Conservation (phyloP, 768 basidiomycete genomes). For the Astraeus odoratus region DNA sequence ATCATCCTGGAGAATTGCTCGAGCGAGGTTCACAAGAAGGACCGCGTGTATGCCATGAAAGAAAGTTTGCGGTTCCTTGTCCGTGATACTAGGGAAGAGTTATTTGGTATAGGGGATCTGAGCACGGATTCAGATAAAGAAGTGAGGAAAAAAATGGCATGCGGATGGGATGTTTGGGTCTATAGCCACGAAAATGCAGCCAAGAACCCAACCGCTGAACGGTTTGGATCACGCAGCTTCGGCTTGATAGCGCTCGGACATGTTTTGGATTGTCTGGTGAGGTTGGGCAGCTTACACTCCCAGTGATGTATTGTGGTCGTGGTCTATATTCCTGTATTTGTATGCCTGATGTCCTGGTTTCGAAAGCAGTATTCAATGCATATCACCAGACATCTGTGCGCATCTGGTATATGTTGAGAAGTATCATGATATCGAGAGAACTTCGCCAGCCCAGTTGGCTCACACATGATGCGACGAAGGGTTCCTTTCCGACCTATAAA, state of each 20-base stretch:
- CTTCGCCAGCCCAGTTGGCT: no score
- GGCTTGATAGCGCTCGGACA: conserved; percentile 55
- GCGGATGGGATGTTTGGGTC: conserved; percentile 63
- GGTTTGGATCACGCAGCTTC: conserved; percentile 58
- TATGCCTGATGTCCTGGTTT: no score
- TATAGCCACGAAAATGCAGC: conserved; percentile 37
- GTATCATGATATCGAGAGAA: no score
- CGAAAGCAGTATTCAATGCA: no score
- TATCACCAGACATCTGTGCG: no score
- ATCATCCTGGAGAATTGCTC: conserved; percentile 67
- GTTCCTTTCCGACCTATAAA: no score
- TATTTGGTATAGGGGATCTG: conserved; percentile 23
- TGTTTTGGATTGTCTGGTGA: conserved; percentile 53
- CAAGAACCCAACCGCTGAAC: conserved; percentile 14
- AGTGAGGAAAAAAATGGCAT: conserved; percentile 35
- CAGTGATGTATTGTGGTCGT: no score
- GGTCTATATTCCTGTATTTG: no score
- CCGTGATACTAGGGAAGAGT: conserved; percentile 37
- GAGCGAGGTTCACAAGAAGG: conserved; percentile 52
- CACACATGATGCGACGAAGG: no score
- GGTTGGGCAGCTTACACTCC: conserved; percentile 26
- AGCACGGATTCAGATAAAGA: conserved; percentile 16
- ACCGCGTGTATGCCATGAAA: conserved; percentile 57
- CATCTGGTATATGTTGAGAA: no score
- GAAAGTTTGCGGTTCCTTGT: conserved; percentile 49